Evolutionary conservation across 2,329 filamentous ascomycete species (phyloP).

Genomic region (Fusarium pilosicola): DNA sequence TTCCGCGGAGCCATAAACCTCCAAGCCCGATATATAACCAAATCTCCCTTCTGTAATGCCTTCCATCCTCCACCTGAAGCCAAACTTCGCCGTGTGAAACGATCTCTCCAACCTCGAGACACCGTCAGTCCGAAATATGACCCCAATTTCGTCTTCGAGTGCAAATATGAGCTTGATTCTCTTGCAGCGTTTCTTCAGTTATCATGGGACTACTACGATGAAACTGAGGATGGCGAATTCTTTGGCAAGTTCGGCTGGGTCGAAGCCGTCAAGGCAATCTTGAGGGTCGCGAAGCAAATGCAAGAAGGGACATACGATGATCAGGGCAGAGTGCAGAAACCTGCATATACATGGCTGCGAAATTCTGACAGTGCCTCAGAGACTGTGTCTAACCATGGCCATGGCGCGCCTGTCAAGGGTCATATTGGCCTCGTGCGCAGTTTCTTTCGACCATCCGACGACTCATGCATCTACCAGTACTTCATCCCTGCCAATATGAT

Average conservation of each 20-base stretch:
- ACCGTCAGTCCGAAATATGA: conserved; percentile 72
- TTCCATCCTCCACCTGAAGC: conserved; percentile 89
- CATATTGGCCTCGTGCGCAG: conserved; percentile 86
- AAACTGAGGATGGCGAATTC: conserved; percentile 76
- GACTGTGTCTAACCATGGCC: conserved; percentile 79
- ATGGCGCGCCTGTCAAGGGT: conserved; percentile 81
- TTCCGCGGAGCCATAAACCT: conserved; percentile 82
- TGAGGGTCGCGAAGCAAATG: conserved; percentile 76
- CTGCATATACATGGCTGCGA: conserved; percentile 81
- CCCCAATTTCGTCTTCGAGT: conserved; percentile 82
- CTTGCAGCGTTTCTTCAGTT: conserved; percentile 87
- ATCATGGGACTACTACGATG: conserved; percentile 80
- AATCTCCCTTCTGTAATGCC: conserved; percentile 88
- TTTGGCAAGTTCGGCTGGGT: conserved; percentile 81
- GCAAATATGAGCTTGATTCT: conserved; percentile 95
- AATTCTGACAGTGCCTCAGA: conserved; percentile 79
- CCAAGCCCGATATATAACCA: conserved; percentile 75
- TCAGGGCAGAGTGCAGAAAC: conserved; percentile 63
- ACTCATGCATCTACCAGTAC: conserved; percentile 85
- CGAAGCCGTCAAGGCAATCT: conserved; percentile 73
- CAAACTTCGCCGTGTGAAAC: conserved; percentile 35
- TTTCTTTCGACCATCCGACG: conserved; percentile 91
- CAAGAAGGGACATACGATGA: conserved; percentile 77
- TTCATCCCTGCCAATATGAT: conserved; percentile 92
- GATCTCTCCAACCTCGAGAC: conserved; percentile 56